A percentile compares a stretch with the other conserved stretches of the same genome.
Conservation (phyloP, 2,329 filamentous ascomycete genomes). For the Diaporthe vaccinii region DNA sequence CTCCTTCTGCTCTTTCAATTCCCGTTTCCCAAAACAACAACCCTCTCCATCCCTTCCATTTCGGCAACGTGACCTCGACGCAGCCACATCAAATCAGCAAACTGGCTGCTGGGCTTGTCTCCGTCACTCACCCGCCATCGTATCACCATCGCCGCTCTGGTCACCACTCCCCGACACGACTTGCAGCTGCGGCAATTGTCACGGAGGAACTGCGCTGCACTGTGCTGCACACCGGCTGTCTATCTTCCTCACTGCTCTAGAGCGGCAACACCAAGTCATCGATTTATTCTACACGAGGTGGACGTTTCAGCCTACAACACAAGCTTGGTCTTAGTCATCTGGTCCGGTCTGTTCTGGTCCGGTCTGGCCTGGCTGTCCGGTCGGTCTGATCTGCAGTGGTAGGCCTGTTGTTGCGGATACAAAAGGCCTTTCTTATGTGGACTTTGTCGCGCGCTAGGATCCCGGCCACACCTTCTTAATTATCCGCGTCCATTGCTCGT, state of each 20-base stretch:
- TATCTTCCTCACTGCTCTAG: not conserved
- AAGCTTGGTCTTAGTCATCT: constrained; percentile 15
- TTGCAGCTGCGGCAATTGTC: constrained; percentile 9
- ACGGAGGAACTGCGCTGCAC: not conserved
- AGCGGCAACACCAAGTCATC: not conserved
- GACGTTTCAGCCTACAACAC: constrained; percentile 28
- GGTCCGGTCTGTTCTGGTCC: not conserved
- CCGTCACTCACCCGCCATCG: not conserved
- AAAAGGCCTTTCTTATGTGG: constrained; percentile 31
- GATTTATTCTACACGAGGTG: constrained; percentile 7
- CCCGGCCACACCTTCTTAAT: constrained; percentile 31
- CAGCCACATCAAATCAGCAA: constrained; percentile 2
- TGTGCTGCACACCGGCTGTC: constrained; percentile 6
- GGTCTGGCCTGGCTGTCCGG: not conserved
- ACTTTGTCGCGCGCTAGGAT: constrained; percentile 32
- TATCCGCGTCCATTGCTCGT: constrained; percentile 26
- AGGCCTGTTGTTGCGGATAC: constrained; percentile 29
- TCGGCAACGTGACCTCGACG: constrained; percentile 16
- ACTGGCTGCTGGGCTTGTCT: not conserved
- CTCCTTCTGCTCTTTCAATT: constrained; percentile 5
- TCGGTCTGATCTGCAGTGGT: constrained; percentile 17
- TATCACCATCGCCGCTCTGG: not conserved
- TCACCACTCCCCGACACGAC: not conserved
- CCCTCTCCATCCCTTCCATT: not conserved
- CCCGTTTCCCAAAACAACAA: constrained; percentile 15